A percentile compares a stretch with the other conserved stretches of the same genome.
phyloP scores from a whole-genome alignment of 495 filamentous ascomycete species.

The Penicillium diatomitis region DNA sequence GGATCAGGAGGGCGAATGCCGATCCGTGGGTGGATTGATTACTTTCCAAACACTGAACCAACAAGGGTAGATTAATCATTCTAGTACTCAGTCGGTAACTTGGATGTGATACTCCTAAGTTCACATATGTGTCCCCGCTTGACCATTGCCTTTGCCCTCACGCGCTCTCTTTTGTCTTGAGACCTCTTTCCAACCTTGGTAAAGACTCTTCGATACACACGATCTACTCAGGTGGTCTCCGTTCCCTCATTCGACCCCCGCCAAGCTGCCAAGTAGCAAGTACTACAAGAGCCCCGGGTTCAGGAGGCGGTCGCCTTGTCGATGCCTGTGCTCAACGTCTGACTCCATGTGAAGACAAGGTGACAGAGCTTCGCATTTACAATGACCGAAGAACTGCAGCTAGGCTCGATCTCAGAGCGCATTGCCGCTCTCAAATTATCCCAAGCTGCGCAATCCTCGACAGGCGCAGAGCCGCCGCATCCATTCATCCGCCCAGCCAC shows the following conservation, averaged over 20 bases:
- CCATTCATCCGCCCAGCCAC: constrained; percentile 25
- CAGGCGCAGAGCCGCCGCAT: constrained; percentile 10
- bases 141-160: too few relatives aligned
- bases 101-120: too few relatives aligned
- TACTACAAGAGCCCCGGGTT: neutral
- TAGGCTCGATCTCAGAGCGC: constrained; percentile 46
- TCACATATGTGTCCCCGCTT: too few relatives aligned
- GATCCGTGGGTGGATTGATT: too few relatives aligned
- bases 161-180: too few relatives aligned
- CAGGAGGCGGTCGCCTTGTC: too few relatives aligned
- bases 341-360: neutral
- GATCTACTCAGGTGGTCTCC: neutral
- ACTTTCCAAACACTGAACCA: too few relatives aligned
- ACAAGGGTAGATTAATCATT: too few relatives aligned
- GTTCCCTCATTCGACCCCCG: constrained; percentile 8
- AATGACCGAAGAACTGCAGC: constrained; percentile 32
- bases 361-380: neutral
- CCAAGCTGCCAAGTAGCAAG: constrained; percentile 9
- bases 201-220: neutral
- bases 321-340: too few relatives aligned
- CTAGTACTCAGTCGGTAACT: too few relatives aligned
- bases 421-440: constrained; percentile 52
- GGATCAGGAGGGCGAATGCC: too few relatives aligned
- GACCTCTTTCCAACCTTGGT: too few relatives aligned
- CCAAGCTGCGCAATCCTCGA: constrained; percentile 36